Base-by-base conservation (phyloP, 148 eudicot genomes). In the Chenopodium berlandieri region DNA sequence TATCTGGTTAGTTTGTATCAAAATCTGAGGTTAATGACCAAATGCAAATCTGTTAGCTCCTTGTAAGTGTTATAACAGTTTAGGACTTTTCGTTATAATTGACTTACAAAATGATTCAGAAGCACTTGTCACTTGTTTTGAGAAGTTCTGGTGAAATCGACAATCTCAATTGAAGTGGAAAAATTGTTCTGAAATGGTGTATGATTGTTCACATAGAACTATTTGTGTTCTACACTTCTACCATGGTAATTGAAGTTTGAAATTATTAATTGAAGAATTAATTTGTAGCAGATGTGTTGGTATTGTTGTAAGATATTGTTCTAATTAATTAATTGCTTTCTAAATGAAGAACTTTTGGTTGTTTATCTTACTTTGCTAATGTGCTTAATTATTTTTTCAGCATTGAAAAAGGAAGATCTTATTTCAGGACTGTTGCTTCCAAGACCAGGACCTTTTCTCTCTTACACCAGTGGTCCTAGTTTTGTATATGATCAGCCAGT, bases 361-460 rank as follows among this genome's bases (percentile, higher is more conserved):
- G 50, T 16, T 82, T 62, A 67, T 81, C 31, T 67, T 54, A 66
- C 44, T 32, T 37, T 31, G 27, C 37, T 56, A 16, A 56, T 56
- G 0, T 17, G 27, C 40, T 40, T 48, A 31, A 52, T 20, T 65
- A 40, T 82, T 32, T 67, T 77, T 86, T 75, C 94, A 92, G 99
- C 78, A 65, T 64, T 92, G 71, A 91, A 89, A 84, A 92, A 92
- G 86, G 97, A 91, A 79, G 91, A 94, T 75, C 82, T 94, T 82
- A 90, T 94, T 73, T 89, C 94, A 19, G 91, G 90, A 68, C 85
- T 94, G 75, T 87, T 91, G 79, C 87, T 87, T 84, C 93, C 92
- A 64, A 85, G 81, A 76, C 87, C 89, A 16, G 91, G 76, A 78
- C 86, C 87, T 76, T 40, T 82, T 72, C 75, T 83, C 65, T 74